Evolutionary conservation across 805 yeast species (phyloP), one percentile per base, ranked within the genome.

Genomic region (Yueomyces sp.): DNA sequence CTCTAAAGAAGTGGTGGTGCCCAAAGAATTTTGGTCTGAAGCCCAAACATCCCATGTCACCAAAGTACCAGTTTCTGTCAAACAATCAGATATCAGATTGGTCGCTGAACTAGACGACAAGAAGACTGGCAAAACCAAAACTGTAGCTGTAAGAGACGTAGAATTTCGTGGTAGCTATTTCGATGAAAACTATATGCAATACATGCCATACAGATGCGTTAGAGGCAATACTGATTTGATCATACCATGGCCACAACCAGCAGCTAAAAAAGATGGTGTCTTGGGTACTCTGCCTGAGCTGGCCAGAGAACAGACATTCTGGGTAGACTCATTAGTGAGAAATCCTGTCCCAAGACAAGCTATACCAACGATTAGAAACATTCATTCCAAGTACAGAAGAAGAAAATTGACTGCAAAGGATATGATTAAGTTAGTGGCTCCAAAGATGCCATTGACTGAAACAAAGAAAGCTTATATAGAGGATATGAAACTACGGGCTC

Each of bases 201-300:
- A 81, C 71, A 64, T 85, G 67, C 94, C 94, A 31, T 76, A 75
- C 46, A 76, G 97, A 62, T 75, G 77, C 52, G 85, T 88, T 28
- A 74, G 73, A 49, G 79, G 83, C 51, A 79, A 81, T 52, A 76
- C 73, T 38, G 73, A 77, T 42, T 66, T 85, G 43, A 74, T 78
- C 28, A 79, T 88, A 42, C 96, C 96, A 43, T 90, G 95, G 94
- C 96, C 96, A 36, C 73, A 75, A 52, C 88, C 92, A 2, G 77
- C 70, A 33, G 51, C 57, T 5, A 50, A 62, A 0, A 74, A 74
- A 49, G 86, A 79, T 50, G 79, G 78, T 42, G 64, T 57, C 31
- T 67, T 75, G 49, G 74, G 79, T 3, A 84, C 94, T 1, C 58
- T 63, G 4, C 71, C 73, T 30, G 74, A 68, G 7, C 62, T 66